These are phyloP conservation scores for Digitaria exilis DNA, from an alignment of 202 grass and related monocot genomes.

Conservation along the genomic window DNA sequence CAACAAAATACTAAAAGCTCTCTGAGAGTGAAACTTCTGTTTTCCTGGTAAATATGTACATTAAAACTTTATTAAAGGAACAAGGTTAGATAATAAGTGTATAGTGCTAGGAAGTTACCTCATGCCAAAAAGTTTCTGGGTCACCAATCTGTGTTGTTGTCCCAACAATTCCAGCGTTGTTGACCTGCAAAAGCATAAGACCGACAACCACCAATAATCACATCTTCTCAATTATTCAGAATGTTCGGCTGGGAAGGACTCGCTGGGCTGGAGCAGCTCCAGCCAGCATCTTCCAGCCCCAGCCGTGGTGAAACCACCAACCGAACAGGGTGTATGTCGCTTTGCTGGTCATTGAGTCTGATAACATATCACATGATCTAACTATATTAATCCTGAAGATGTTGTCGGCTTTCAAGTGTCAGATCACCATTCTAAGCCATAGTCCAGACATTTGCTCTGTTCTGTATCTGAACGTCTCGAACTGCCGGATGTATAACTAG, in stretches of 20 bases:
- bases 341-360: not conserved
- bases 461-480: not conserved
- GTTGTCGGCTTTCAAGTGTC: not conserved
- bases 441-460: not conserved
- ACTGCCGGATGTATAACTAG: not conserved
- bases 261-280: too few relatives aligned
- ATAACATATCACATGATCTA: not conserved
- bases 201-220: not conserved
- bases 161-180: conserved; percentile 9
- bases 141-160: not conserved
- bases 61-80: not conserved
- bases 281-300: too few relatives aligned
- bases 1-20: not conserved
- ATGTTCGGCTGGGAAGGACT: too few relatives aligned
- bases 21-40: not conserved
- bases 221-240: not conserved
- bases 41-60: not conserved
- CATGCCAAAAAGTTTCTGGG: not conserved
- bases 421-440: not conserved
- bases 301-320: too few relatives aligned
- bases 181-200: conserved; percentile 2
- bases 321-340: too few relatives aligned
- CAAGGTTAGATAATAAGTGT: not conserved
- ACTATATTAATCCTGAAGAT: not conserved
- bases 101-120: not conserved